A percentile compares a stretch with the other conserved stretches of the same genome.
Evolutionary conservation across 768 basidiomycete species (phyloP).

Genomic region (Suillus decipiens): DNA sequence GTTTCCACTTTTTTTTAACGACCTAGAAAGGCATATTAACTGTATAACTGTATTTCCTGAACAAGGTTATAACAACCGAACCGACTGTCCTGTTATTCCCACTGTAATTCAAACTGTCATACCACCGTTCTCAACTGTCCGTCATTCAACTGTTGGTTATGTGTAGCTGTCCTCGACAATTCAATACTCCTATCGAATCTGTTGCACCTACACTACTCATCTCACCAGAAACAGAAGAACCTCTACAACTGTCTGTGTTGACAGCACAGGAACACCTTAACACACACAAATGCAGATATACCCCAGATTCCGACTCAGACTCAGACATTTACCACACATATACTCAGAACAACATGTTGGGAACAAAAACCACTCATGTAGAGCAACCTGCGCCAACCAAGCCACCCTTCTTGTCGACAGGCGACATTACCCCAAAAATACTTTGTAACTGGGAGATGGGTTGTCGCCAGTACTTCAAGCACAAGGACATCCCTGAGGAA

Average conservation of each 20-base stretch:
- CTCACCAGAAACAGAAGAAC: neutral
- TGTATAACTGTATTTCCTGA: neutral
- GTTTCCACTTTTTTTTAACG: neutral
- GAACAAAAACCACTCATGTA: neutral
- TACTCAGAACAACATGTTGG: neutral
- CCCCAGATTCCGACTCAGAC: neutral
- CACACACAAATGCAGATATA: neutral
- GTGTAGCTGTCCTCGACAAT: neutral
- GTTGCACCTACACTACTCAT: neutral
- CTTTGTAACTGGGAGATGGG: neutral
- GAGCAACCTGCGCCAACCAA: neutral
- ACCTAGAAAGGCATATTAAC: neutral
- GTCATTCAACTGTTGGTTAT: neutral
- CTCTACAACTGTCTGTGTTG: too few species aligned
- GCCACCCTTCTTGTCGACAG: neutral
- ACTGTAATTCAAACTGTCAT: neutral
- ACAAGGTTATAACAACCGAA: neutral
- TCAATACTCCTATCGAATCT: neutral
- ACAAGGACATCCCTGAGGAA: neutral
- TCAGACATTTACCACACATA: neutral
- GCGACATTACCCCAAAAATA: neutral
- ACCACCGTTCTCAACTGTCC: neutral
- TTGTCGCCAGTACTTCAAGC: neutral
- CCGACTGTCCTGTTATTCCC: too few species aligned
- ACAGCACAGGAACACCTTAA: too few species aligned